Base-by-base conservation (phyloP, 1,139 yeast species). In the Pichia sp. region DNA sequence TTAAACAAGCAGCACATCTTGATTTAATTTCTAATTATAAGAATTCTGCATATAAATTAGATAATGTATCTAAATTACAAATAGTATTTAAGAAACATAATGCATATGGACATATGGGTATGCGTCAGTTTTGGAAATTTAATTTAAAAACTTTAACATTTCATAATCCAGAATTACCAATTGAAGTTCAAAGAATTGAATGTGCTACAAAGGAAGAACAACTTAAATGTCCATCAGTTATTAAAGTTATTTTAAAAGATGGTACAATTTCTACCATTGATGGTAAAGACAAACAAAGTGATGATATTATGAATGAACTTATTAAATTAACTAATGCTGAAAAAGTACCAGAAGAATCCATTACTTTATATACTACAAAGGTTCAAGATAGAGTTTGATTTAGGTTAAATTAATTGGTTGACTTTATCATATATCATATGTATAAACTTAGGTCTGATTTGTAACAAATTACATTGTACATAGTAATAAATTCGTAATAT, bases 61-160 rank as follows among this genome's bases (percentile, higher is more conserved):
- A 76, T 5, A 50, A 55, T 7, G 73, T 76, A 30, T 47, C 55
- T 30, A 59, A 66, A 27, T 56, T 73, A 33, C 68, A 74, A 50
- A 60, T 80, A 43, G 59, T 73, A 26, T 73, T 79, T 62, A 77
- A 76, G 56, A 62, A 60, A 40, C 64, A 65, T 48, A 71, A 73
- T 53, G 66, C 69, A 36, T 66, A 70, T 54, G 78, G 79, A 8
- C 80, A 76, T 59, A 71, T 72, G 73, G 80, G 80, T 3, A 75
- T 78, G 44, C 63, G 66, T 58, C 71, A 71, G 55, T 86, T 89
- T 67, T 86, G 95, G 94, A 79, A 78, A 59, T 69, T 73, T 45
- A 76, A 80, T 65, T 71, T 88, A 51, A 95, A 95, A 27, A 80
- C 88, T 11, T 72, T 89, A 52, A 84, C 81, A 63, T 89, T 86